Base-by-base conservation (phyloP, 306 rosid genomes). In the Fagus sylvatica region DNA sequence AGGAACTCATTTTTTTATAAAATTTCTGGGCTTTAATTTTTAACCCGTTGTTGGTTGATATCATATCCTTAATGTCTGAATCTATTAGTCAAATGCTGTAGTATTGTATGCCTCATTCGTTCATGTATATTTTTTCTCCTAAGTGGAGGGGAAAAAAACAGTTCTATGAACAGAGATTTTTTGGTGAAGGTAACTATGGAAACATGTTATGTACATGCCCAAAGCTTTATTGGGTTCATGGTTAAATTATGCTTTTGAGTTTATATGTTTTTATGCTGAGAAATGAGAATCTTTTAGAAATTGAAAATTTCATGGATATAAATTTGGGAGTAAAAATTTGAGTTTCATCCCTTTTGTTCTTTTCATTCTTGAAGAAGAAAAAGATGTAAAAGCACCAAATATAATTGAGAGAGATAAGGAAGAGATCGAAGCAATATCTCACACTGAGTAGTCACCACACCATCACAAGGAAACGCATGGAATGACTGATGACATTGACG, bases 401-500 rank as follows among this genome's bases (percentile, higher is more conserved):
- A 55, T 88, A 46, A 22, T 90, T 60, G 91, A 88, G 77, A 75
- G 91, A 76, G 89, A 78, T 16, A 86, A 88, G 84, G 94, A 90
- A 69, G 94, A 90, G 86, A 56, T 90, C 28, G 88, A 84, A 74
- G 94, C 94, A 40, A 84, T 79, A 57, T 56, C 57, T 72, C 85
- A 85, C 73, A 66, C 71, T 73, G 84, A 85, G 40, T 80, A 80
- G 72, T 76, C 89, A 42, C 87, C 93, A 33, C 75, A 0, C 15
- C 90, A 87, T 80, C 53, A 84, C 77, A 78, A 85, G 60, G 97
- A 94, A 88, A 94, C 96, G 4, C 96, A 94, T 77, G 97, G 96
- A 71, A 92, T 12, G 75, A 89, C 83, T 69, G 82, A 88, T 80
- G 96, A 89, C 81, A 94, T 94, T 76, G 91, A 74, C 72, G 86